Evolutionary conservation across 2,329 filamentous ascomycete genomes (phyloP), one percentile per base, ranked within the genome.

Genomic region (Trichophyton benhamiae): DNA sequence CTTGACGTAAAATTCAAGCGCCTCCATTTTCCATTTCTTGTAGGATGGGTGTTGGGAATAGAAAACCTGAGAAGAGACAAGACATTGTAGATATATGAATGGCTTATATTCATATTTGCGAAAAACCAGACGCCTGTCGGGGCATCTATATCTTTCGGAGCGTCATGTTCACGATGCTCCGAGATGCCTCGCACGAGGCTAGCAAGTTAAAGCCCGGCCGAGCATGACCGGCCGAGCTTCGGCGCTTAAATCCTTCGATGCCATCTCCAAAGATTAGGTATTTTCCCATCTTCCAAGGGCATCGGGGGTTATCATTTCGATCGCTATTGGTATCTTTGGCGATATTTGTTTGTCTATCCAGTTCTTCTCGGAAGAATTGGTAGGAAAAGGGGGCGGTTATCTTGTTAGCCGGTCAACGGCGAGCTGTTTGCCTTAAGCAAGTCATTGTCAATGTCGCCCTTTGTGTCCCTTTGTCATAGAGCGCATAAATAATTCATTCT

Each of bases 1-100:
- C 48, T 41, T 60, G 30, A 25, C 46, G 33, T 55, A 60, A 36
- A 60, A 60, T 38, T 60, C 59, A 7, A 60, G n/a, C 11, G 58
- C 46, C 44, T 60, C 58, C 41, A 44, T 44, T n/a, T 44, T 44
- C 41, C 33, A 38, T 38, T 9, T 3, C 3, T 44, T 7, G 5
- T 44, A 15, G 41, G 41, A 44, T 44, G 4, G 15, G 15, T 7
- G 41, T 15, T 44, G 15, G 5, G 41, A 15, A 7, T n/a, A 44
- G 41, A 15, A 30, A 30, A 30, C 2, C 6, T 7, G n/a, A 44
- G 41, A 44, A 44, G n/a, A n/a, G 41, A n/a, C 27, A 44, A n/a
- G 5, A 4, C 41, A 8, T 7, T n/a, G 7, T 44, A 30, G 1
- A 30, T n/a, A 44, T n/a, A n/a, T 44, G 5, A 20, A 44, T 36